These are phyloP conservation scores for Thymus mandschuricus DNA, from an alignment of 257 asterid species.

Conservation along the genomic window DNA sequence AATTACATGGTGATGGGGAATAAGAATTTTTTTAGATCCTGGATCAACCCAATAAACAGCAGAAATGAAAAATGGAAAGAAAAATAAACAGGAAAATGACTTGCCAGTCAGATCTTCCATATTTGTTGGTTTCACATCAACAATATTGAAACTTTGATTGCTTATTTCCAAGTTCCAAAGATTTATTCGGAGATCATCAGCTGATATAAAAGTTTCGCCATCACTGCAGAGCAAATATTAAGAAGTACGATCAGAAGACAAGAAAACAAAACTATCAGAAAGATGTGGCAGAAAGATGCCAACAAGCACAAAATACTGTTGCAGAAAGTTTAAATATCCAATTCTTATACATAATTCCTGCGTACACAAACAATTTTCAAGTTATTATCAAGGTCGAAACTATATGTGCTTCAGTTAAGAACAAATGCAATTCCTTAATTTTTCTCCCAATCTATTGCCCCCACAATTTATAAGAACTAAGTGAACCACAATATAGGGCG, in stretches of 20 bases:
- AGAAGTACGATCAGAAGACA: constrained; percentile 16
- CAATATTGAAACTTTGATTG: constrained; percentile 86
- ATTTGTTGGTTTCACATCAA: constrained; percentile 87
- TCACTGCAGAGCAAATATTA: constrained; percentile 55
- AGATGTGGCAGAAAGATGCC: constrained; percentile 22
- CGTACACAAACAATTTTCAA: constrained; percentile 1
- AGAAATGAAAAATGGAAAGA: constrained; percentile 4
- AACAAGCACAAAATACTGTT: constrained; percentile 13
- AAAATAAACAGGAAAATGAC: constrained; percentile 5
- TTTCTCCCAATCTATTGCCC: constrained; percentile 14
- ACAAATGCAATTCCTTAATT: constrained; percentile 7
- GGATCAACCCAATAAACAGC: constrained; percentile 19
- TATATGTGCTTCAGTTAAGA: background rate
- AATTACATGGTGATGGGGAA: background rate
- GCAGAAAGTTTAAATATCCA: constrained; percentile 11
- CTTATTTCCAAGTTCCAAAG: constrained; percentile 94
- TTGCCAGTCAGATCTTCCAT: constrained; percentile 94
- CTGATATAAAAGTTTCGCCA: constrained; percentile 92
- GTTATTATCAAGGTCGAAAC: constrained; percentile 19
- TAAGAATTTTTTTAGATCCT: background rate
- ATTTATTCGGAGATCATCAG: constrained; percentile 86
- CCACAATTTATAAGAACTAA: constrained; percentile 15
- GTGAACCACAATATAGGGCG: constrained; percentile 10
- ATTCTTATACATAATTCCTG: constrained; percentile 24
- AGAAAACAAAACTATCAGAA: constrained; percentile 21